Percentiles rank a stretch among this genome's conserved stretches.
Conservation (phyloP, 495 filamentous ascomycete genomes). For the Cercophora sp. region DNA sequence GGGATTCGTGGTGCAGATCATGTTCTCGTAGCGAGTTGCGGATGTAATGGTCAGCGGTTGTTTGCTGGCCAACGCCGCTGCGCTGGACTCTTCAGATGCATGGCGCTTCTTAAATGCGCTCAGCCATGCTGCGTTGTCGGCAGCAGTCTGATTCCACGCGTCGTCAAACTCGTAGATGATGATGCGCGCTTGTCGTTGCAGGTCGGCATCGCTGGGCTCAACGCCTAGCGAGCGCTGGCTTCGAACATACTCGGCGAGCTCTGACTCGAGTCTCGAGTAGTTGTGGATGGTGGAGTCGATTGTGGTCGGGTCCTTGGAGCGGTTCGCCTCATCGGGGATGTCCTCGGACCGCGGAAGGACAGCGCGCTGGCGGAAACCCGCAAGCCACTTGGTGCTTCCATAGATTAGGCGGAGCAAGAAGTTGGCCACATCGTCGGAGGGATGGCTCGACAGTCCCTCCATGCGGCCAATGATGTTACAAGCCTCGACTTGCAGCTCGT, state of each 20-base stretch:
- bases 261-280: conserved; percentile 52
- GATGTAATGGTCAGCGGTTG: conserved; percentile 16
- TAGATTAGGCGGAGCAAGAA: conserved; percentile 47
- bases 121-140: conserved; percentile 63
- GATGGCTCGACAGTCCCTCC: conserved; percentile 40
- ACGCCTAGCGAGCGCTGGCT: conserved; percentile 46
- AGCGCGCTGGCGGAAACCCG: conserved; percentile 44
- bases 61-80: conserved; percentile 13
- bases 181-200: conserved; percentile 60
- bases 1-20: neutral
- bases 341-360: conserved; percentile 49
- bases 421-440: conserved; percentile 42
- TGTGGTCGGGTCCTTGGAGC: conserved; percentile 47
- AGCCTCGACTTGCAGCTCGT: conserved; percentile 49
- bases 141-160: conserved; percentile 68
- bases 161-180: conserved; percentile 65
- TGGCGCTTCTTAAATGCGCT: conserved; percentile 41
- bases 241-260: conserved; percentile 55
- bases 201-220: conserved; percentile 55
- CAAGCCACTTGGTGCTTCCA: conserved; percentile 41
- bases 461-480: conserved; percentile 47
- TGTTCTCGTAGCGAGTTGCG: neutral
- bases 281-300: conserved; percentile 53
- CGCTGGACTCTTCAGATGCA: conserved; percentile 7
- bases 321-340: conserved; percentile 36